Conservation (phyloP, 768 basidiomycete species). For the Chalciporus pseudorubinellus region DNA sequence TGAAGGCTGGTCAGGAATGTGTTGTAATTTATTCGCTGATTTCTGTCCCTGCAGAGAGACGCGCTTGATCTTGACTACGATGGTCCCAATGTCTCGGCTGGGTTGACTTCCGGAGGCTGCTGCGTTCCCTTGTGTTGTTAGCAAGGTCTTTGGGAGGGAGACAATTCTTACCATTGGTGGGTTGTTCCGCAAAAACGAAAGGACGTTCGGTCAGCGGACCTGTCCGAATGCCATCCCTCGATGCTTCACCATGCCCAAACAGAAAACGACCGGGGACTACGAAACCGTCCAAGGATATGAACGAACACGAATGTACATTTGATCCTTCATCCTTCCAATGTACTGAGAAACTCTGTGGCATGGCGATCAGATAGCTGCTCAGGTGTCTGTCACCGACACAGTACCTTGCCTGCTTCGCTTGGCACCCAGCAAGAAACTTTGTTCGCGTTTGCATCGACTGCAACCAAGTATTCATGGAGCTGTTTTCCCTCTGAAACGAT, state of each 20-base stretch:
- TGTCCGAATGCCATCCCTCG: conserved; percentile 52
- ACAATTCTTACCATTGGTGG: conserved; percentile 35
- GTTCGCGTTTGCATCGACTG: conserved; percentile 42
- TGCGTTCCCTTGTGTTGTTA: neutral
- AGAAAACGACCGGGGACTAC: conserved; percentile 62
- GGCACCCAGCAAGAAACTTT: conserved; percentile 69
- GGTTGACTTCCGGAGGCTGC: conserved; percentile 21
- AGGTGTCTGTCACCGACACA: neutral
- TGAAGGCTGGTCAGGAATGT: conserved; percentile 35
- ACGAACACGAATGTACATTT: conserved; percentile 52
- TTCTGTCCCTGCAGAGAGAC: conserved; percentile 31
- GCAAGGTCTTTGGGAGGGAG: neutral
- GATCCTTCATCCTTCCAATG: conserved; percentile 65
- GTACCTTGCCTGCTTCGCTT: conserved; percentile 56
- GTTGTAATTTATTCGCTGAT: conserved; percentile 43
- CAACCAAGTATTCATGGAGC: conserved; percentile 56
- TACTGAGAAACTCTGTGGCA: conserved; percentile 51
- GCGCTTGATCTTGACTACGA: conserved; percentile 48
- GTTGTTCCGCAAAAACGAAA: conserved; percentile 53
- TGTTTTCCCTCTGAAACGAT: conserved; percentile 50
- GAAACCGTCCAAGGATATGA: conserved; percentile 63
- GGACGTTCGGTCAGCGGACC: conserved; percentile 52
- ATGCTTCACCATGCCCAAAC: conserved; percentile 52
- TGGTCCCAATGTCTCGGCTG: conserved; percentile 45
- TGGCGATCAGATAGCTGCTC: conserved; percentile 3